These are phyloP conservation scores for Nicotiana benthamiana DNA, from an alignment of 257 asterid genomes.

Conservation along the genomic window DNA sequence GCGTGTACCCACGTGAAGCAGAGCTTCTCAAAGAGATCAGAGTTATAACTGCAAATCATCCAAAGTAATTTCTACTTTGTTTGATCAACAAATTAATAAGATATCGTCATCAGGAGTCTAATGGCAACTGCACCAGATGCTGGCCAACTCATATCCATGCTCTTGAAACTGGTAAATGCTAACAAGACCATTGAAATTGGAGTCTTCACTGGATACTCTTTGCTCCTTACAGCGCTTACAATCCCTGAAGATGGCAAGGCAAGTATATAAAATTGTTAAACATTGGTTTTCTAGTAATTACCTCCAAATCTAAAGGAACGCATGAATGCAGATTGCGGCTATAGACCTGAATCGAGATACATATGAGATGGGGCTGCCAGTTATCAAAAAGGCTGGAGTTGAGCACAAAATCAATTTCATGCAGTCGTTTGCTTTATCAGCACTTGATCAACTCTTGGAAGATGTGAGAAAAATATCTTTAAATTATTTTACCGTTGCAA, in stretches of 20 bases:
- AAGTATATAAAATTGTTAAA: not conserved
- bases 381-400: slow-evolving; percentile 41
- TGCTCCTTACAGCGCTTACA: slow-evolving; percentile 47
- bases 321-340: slow-evolving; percentile 36
- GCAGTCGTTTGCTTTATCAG: slow-evolving; percentile 45
- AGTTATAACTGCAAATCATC: slow-evolving; percentile 36
- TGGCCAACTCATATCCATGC: slow-evolving; percentile 41
- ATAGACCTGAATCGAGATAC: slow-evolving; percentile 33
- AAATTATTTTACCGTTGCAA: no score
- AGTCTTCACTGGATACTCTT: slow-evolving; percentile 57
- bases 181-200: slow-evolving; percentile 52
- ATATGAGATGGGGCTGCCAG: slow-evolving; percentile 43
- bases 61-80: slow-evolving; percentile 14
- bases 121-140: slow-evolving; percentile 48
- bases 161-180: slow-evolving; percentile 32
- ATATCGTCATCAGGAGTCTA: slow-evolving; percentile 16
- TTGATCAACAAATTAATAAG: not conserved
- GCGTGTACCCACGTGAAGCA: slow-evolving; percentile 44
- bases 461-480: slow-evolving; percentile 19
- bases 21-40: slow-evolving; percentile 47
- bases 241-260: slow-evolving; percentile 62
- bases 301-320: not conserved
- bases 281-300: not conserved
- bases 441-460: slow-evolving; percentile 33
- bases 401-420: slow-evolving; percentile 43